These are phyloP conservation scores for Leucosporidium yakuticum DNA, from an alignment of 768 basidiomycete genomes.

Conservation along the genomic window DNA sequence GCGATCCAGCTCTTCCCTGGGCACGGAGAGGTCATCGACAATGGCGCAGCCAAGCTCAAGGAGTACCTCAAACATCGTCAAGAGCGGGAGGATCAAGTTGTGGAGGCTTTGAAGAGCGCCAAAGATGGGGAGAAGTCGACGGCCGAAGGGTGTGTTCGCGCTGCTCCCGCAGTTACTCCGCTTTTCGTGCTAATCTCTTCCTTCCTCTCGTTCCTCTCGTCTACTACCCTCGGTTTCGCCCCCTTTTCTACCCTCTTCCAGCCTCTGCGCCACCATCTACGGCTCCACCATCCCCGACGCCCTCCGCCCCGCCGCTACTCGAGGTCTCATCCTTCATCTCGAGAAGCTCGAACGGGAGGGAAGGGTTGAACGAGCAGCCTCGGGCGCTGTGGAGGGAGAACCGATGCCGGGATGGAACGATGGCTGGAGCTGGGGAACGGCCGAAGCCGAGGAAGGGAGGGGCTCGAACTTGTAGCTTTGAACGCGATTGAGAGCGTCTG, in stretches of 20 bases:
- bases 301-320: conserved; percentile 67
- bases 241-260: too few relatives aligned
- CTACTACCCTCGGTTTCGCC: too few relatives aligned
- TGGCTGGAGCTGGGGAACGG: not conserved
- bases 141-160: conserved; percentile 37
- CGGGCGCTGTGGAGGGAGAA: conserved; percentile 2
- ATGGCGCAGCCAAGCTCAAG: conserved; percentile 58
- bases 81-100: conserved; percentile 71
- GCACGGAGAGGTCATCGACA: conserved; percentile 70
- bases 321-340: conserved; percentile 64
- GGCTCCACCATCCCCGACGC: conserved; percentile 59
- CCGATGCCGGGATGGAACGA: conserved; percentile 6
- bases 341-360: conserved; percentile 65
- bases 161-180: not conserved
- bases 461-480: too few relatives aligned
- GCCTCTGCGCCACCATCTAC: conserved; percentile 46
- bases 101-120: conserved; percentile 40
- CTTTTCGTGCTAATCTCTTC: too few relatives aligned
- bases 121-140: conserved; percentile 47
- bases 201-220: too few relatives aligned
- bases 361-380: conserved; percentile 46
- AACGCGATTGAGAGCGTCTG: too few relatives aligned
- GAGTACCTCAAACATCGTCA: conserved; percentile 74
- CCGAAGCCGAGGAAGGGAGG: too few relatives aligned
- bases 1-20: conserved; percentile 64